phyloP scores from a whole-genome alignment of 805 yeast species.

The Candida loeiensis region DNA sequence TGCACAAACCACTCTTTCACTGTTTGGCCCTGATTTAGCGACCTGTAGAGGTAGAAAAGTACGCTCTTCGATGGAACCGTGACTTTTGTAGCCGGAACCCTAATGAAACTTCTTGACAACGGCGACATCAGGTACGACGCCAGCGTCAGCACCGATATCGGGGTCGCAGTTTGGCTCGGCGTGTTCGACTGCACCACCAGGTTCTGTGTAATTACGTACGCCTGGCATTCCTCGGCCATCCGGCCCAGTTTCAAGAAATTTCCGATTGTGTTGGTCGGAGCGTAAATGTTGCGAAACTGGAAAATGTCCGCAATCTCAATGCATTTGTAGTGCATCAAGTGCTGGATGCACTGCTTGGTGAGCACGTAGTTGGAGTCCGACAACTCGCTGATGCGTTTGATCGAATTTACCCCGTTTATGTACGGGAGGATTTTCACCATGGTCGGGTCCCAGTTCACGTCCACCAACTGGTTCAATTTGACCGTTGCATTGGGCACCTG shows the following conservation, averaged over 20 bases:
- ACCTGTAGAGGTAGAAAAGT: conserved; percentile 69
- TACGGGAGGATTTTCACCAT: conserved; percentile 83
- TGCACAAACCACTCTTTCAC: conserved; percentile 79
- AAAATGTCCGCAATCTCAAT: conserved; percentile 80
- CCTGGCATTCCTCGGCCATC: conserved; percentile 80
- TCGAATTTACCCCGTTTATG: conserved; percentile 85
- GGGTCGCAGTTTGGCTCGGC: conserved; percentile 13
- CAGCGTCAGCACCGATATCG: conserved; percentile 7
- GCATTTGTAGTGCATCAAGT: conserved; percentile 84
- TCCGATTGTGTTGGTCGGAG: conserved; percentile 78
- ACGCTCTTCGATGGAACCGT: conserved; percentile 59
- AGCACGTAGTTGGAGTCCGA: conserved; percentile 78
- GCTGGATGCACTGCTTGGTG: conserved; percentile 85
- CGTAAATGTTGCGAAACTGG: conserved; percentile 84
- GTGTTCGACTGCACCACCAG: conserved; percentile 7
- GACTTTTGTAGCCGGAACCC: conserved; percentile 1
- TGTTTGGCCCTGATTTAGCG: conserved; percentile 73
- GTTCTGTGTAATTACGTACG: conserved; percentile 56
- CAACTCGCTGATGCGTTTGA: conserved; percentile 67
- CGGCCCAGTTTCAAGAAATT: conserved; percentile 53
- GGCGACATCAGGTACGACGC: conserved; percentile 10
- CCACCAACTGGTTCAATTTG: conserved; percentile 65
- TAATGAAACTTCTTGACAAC: conserved; percentile 5
- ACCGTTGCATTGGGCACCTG: conserved; percentile 95
- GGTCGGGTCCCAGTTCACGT: conserved; percentile 96